These are phyloP conservation scores for Trichoderma aggressivum DNA, from an alignment of 2,329 filamentous ascomycete genomes.

Conservation along the genomic window DNA sequence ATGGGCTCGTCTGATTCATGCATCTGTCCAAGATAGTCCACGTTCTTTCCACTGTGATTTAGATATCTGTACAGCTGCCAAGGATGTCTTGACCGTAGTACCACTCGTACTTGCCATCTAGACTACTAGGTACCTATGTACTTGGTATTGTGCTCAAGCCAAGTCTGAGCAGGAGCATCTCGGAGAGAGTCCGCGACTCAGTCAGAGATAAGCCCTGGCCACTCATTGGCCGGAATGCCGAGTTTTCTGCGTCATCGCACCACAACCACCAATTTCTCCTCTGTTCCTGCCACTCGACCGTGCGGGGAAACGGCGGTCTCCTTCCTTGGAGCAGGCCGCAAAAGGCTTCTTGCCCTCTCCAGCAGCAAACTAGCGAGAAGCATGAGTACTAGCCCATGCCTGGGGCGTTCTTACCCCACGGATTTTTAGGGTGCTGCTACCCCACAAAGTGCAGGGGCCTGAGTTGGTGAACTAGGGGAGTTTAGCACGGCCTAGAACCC, in stretches of 20 bases:
- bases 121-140: too few relatives aligned
- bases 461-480: background rate
- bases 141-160: background rate
- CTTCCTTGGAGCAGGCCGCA: background rate
- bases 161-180: background rate
- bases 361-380: background rate
- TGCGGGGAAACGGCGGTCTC: slow-evolving; percentile 5
- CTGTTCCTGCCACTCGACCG: background rate
- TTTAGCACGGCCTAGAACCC: slow-evolving; percentile 3
- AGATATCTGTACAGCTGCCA: background rate
- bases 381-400: background rate
- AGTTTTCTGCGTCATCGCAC: background rate
- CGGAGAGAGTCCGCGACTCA: background rate
- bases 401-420: background rate
- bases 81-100: background rate
- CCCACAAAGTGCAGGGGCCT: slow-evolving; percentile 12
- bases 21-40: background rate
- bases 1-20: background rate
- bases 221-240: background rate
- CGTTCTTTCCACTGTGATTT: background rate
- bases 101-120: background rate
- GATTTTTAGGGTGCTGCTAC: slow-evolving; percentile 1
- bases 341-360: background rate
- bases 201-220: background rate
- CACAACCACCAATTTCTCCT: background rate